A percentile compares a stretch with the other conserved stretches of the same genome.
These are phyloP conservation scores for Diaporthe caulivora DNA, from an alignment of 2,329 filamentous ascomycete species.

Conservation along the genomic window DNA sequence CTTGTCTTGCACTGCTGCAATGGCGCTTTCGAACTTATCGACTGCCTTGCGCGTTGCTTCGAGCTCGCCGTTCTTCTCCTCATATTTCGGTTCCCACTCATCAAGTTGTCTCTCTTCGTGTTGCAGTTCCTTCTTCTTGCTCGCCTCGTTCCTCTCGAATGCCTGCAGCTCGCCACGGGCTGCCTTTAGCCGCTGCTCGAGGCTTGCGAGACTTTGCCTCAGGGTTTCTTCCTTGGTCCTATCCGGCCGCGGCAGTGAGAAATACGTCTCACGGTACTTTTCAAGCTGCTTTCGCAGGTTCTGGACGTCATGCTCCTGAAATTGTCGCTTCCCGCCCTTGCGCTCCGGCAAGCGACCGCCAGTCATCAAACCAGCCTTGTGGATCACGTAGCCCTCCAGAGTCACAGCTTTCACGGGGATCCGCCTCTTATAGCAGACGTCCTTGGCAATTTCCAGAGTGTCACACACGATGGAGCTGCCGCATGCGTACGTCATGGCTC, in stretches of 20 bases:
- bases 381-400: constrained; percentile 94
- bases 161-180: constrained; percentile 81
- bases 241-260: constrained; percentile 82
- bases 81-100: constrained; percentile 82
- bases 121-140: constrained; percentile 85
- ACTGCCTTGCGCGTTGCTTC: constrained; percentile 66
- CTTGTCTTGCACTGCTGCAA: constrained; percentile 87
- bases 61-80: constrained; percentile 77
- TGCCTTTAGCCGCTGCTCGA: constrained; percentile 81
- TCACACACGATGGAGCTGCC: constrained; percentile 97
- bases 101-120: constrained; percentile 79
- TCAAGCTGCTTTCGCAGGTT: constrained; percentile 82
- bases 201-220: constrained; percentile 81
- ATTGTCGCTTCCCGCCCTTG: constrained; percentile 82
- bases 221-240: constrained; percentile 84
- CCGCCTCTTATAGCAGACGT: constrained; percentile 86
- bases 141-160: constrained; percentile 84
- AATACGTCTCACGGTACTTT: constrained; percentile 82
- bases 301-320: constrained; percentile 91
- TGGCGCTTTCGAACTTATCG: constrained; percentile 68
- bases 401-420: constrained; percentile 96
- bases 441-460: constrained; percentile 85
- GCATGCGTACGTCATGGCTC: constrained; percentile 94
- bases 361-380: constrained; percentile 96
- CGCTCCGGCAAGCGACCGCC: constrained; percentile 86